Evolutionary conservation across 805 yeast genomes (phyloP).

Genomic region (Saturnispora diversa): DNA sequence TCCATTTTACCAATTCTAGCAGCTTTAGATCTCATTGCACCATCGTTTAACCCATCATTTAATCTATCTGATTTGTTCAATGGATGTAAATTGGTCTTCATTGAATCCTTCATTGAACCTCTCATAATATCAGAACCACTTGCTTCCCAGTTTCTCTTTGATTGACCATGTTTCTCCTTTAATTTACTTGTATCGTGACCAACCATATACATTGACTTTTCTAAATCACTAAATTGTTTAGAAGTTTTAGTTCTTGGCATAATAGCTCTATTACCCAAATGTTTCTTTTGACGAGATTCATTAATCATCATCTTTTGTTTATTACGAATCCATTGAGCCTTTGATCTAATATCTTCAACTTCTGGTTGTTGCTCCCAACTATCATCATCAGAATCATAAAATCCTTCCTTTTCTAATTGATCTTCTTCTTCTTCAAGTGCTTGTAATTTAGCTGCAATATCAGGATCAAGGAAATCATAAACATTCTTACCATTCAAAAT

Average conservation of each 20-base stretch:
- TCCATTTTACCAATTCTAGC: conserved; percentile 81
- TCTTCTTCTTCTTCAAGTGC: conserved; percentile 98
- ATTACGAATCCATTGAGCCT: conserved; percentile 93
- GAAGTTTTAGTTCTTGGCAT: conserved; percentile 86
- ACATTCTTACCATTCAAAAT: conserved; percentile 92
- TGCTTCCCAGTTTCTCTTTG: conserved; percentile 26
- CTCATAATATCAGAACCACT: conserved; percentile 78
- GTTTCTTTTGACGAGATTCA: conserved; percentile 79
- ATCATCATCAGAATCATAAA: conserved; percentile 81
- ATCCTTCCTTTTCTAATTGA: conserved; percentile 85
- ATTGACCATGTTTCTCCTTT: conserved; percentile 31
- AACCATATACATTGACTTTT: conserved; percentile 77
- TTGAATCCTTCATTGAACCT: conserved; percentile 17
- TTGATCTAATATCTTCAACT: conserved; percentile 60
- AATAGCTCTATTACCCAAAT: conserved; percentile 75
- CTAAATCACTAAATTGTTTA: conserved; percentile 72
- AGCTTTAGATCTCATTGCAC: conserved; percentile 72
- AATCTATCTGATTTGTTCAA: conserved; percentile 67
- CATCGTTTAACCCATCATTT: conserved; percentile 80
- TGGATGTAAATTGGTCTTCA: conserved; percentile 28
- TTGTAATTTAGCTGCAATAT: conserved; percentile 84
- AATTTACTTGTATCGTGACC: conserved; percentile 80
- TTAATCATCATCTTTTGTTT: conserved; percentile 90
- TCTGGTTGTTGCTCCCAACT: conserved; percentile 55
- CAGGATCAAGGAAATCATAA: conserved; percentile 95